Conservation (phyloP, 2,329 filamentous ascomycete species). For the Aspergillus nomiae region DNA sequence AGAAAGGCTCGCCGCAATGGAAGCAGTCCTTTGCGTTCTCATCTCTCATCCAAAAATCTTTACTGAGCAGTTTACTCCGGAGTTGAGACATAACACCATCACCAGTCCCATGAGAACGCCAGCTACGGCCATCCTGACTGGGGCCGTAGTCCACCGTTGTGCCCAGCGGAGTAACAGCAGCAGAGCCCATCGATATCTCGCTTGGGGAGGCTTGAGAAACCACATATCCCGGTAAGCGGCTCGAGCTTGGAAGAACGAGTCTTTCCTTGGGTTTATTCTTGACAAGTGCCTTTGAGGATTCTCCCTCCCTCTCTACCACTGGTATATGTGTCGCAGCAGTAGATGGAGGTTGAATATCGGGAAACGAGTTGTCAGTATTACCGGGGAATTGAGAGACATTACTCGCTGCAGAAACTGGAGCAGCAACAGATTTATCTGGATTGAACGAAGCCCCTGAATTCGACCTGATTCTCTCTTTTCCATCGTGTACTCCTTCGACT, state of each 20-base stretch:
- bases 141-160: slow-evolving; percentile 28
- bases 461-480: slow-evolving; percentile 30
- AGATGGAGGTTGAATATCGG: slow-evolving; percentile 33
- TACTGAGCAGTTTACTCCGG: slow-evolving; percentile 83
- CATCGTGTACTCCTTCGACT: slow-evolving; percentile 27
- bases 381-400: slow-evolving; percentile 31
- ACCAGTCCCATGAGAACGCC: slow-evolving; percentile 20
- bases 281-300: slow-evolving; percentile 29
- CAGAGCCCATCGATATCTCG: slow-evolving; percentile 49
- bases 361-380: slow-evolving; percentile 26
- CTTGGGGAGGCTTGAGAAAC: slow-evolving; percentile 44
- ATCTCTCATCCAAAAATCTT: slow-evolving; percentile 99
- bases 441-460: slow-evolving; percentile 34
- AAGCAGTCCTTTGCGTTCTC: slow-evolving; percentile 98
- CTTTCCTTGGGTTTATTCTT: slow-evolving; percentile 33
- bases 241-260: slow-evolving; percentile 44
- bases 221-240: slow-evolving; percentile 49
- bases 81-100: slow-evolving; percentile 60
- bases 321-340: slow-evolving; percentile 32
- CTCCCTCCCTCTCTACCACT: slow-evolving; percentile 33
- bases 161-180: slow-evolving; percentile 33
- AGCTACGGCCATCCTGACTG: slow-evolving; percentile 20
- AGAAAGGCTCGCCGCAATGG: slow-evolving; percentile 84
- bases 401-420: slow-evolving; percentile 30
- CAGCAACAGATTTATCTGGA: slow-evolving; percentile 28